Percentiles rank a stretch among this genome's conserved stretches.
These are phyloP conservation scores for Erodium trifolium DNA, from an alignment of 441 rosid genomes.

Conservation along the genomic window DNA sequence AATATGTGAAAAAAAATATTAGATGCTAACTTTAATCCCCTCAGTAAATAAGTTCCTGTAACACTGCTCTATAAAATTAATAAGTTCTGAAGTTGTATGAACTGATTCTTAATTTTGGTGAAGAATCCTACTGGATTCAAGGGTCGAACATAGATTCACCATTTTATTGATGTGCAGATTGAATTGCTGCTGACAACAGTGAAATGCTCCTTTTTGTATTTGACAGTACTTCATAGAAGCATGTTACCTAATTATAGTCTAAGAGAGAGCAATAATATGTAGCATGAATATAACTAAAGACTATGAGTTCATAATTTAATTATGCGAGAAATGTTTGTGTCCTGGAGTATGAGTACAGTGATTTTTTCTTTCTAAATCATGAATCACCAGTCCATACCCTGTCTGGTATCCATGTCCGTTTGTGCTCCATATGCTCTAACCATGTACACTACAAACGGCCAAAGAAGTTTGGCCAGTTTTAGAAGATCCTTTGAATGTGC, in stretches of 20 bases:
- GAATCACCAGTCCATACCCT: neutral
- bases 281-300: neutral
- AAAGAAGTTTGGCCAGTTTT: no score
- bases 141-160: neutral
- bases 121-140: neutral
- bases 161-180: no score
- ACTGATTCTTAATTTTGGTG: neutral
- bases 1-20: neutral
- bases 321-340: neutral
- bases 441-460: neutral
- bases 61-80: neutral
- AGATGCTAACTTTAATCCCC: neutral
- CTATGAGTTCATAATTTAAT: neutral
- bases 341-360: neutral
- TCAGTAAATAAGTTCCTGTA: neutral
- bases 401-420: no score
- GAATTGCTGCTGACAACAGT: neutral
- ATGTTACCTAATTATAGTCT: neutral
- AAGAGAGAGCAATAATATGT: neutral
- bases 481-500: no score
- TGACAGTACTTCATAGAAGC: neutral
- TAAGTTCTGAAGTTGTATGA: neutral
- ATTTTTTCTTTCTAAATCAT: neutral
- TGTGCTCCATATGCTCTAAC: neutral
- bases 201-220: no score